These are phyloP conservation scores for Taiwanofungus camphoratus DNA, from an alignment of 1,284 basidiomycete genomes.

Conservation along the genomic window DNA sequence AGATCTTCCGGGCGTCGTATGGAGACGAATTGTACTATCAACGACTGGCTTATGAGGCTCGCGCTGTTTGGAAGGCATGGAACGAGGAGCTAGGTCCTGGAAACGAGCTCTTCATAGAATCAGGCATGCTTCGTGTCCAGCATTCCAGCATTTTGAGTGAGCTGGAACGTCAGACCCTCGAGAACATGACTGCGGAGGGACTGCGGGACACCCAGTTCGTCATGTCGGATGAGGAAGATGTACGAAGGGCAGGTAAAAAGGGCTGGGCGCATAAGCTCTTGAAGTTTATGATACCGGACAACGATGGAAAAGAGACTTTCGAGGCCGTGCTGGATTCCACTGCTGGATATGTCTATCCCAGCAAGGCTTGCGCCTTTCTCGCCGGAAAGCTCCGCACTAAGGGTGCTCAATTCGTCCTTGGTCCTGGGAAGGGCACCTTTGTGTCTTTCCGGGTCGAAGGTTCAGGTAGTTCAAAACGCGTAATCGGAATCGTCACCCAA, in stretches of 20 bases:
- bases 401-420: conserved; percentile 5
- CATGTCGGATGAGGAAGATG: conserved; percentile 6
- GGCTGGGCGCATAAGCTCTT: conserved; percentile 10
- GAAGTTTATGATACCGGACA: conserved; percentile 6
- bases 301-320: conserved; percentile 5
- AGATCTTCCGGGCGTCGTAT: conserved; percentile 11
- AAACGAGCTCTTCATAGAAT: conserved; percentile 11
- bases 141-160: conserved; percentile 6
- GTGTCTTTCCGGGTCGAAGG: conserved; percentile 5
- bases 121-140: conserved; percentile 11
- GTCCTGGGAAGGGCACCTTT: conserved; percentile 8
- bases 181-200: conserved; percentile 9
- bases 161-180: conserved; percentile 6
- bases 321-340: conserved; percentile 10
- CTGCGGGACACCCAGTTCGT: conserved; percentile 10
- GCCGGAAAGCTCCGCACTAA: conserved; percentile 9
- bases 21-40: conserved; percentile 11
- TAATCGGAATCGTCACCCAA: conserved; percentile 6
- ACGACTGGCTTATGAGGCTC: conserved; percentile 11
- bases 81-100: conserved; percentile 8
- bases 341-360: conserved; percentile 8
- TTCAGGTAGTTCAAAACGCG: conserved; percentile 2
- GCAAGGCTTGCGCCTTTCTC: conserved; percentile 8
- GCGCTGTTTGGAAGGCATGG: conserved; percentile 10
- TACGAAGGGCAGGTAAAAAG: conserved; percentile 3